Evolutionary conservation across 768 basidiomycete genomes (phyloP).

Genomic region (Kwoniella dendrophila): DNA sequence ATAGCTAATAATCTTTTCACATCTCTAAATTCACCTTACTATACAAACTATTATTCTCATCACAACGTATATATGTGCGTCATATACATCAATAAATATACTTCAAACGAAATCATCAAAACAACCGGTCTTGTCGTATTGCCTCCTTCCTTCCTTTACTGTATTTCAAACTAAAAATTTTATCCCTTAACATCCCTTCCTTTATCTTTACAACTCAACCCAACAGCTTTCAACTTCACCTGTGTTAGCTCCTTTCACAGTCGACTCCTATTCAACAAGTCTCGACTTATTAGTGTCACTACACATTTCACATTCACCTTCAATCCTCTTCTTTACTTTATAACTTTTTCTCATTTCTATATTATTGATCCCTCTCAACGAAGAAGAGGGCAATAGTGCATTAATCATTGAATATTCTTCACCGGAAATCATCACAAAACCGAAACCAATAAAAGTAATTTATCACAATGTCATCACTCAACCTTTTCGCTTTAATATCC

Average conservation of each 20-base stretch:
- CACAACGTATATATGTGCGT: too few relatives aligned
- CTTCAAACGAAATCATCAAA: too few relatives aligned
- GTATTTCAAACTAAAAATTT: too few relatives aligned
- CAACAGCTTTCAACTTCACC: too few relatives aligned
- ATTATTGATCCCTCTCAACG: constrained; percentile 23
- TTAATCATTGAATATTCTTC: not conserved
- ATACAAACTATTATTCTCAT: too few relatives aligned
- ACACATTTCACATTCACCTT: not conserved
- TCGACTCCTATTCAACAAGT: not conserved
- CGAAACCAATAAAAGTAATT: not conserved
- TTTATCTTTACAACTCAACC: too few relatives aligned
- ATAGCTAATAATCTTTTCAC: too few relatives aligned
- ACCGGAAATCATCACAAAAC: not conserved
- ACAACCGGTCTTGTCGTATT: too few relatives aligned
- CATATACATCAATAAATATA: too few relatives aligned
- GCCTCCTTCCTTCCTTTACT: too few relatives aligned
- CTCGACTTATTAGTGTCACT: not conserved
- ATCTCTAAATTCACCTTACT: too few relatives aligned
- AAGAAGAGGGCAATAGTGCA: constrained; percentile 20
- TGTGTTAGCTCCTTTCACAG: constrained; percentile 2
- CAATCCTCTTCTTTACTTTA: constrained; percentile 1
- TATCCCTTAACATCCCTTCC: too few relatives aligned
- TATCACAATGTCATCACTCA: constrained; percentile 14
- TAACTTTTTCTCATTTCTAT: not conserved
- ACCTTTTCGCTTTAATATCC: constrained; percentile 22